Conservation (phyloP, 2,329 filamentous ascomycete species). For the Talaromyces rugulosus region DNA sequence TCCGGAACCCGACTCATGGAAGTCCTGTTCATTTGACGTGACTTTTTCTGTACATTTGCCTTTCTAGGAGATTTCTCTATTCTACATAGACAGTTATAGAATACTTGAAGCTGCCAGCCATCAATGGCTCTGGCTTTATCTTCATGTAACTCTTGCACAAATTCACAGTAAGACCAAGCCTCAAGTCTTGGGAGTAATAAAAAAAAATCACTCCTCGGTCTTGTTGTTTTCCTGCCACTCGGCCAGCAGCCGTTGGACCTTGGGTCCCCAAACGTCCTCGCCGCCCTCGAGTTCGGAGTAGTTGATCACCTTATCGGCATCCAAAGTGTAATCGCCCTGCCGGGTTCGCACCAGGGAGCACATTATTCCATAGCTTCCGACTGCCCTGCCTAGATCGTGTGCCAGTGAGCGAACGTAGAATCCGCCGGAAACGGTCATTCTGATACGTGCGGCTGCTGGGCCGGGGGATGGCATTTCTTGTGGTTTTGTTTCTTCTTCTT, state of each 20-base stretch:
- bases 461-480: background rate
- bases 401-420: conserved; percentile 95
- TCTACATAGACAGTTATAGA: background rate
- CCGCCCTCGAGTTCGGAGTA: conserved; percentile 72
- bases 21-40: background rate
- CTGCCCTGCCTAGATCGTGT: conserved; percentile 80
- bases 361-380: conserved; percentile 83
- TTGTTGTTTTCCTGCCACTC: conserved; percentile 43
- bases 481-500: background rate
- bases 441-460: conserved; percentile 69
- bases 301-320: conserved; percentile 67
- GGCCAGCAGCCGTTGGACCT: conserved; percentile 59
- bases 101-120: background rate
- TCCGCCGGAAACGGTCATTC: conserved; percentile 89
- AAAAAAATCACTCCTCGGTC: background rate
- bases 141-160: background rate
- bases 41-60: background rate
- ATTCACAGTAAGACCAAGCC: background rate
- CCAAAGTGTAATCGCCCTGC: conserved; percentile 75
- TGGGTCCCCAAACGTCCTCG: conserved; percentile 76
- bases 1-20: background rate
- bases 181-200: background rate
- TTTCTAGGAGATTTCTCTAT: background rate
- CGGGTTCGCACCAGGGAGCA: conserved; percentile 72
- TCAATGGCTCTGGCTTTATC: background rate